A percentile compares a stretch with the other conserved stretches of the same genome.
Evolutionary conservation across 2,329 filamentous ascomycete genomes (phyloP).

Genomic region (Hypoxylon sp.): DNA sequence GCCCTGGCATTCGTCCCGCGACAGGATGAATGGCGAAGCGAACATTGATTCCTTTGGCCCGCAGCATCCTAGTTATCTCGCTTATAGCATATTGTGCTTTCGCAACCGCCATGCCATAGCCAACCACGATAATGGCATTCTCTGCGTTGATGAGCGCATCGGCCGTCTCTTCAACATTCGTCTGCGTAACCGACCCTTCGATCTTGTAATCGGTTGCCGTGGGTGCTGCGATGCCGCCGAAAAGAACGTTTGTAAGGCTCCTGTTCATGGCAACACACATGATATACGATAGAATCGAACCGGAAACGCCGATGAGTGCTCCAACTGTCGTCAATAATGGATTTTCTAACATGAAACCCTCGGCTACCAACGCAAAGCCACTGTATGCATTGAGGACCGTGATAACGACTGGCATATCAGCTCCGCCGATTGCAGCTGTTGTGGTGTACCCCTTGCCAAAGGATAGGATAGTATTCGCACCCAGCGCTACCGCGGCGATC

Average conservation of each 20-base stretch:
- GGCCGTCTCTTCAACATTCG: constrained; percentile 83
- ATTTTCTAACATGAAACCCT: constrained; percentile 93
- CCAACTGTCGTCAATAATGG: constrained; percentile 87
- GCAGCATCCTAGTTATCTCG: constrained; percentile 81
- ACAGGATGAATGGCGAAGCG: constrained; percentile 93
- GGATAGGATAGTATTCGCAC: constrained; percentile 81
- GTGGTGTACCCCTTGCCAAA: constrained; percentile 92
- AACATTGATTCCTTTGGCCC: constrained; percentile 83
- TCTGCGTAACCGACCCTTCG: constrained; percentile 83
- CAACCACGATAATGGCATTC: constrained; percentile 89
- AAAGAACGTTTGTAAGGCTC: constrained; percentile 88
- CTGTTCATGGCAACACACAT: constrained; percentile 94
- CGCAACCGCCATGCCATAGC: constrained; percentile 94
- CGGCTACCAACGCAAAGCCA: constrained; percentile 89
- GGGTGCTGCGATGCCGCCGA: constrained; percentile 81
- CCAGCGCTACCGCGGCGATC: constrained; percentile 83
- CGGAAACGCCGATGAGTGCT: constrained; percentile 88
- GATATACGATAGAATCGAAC: constrained; percentile 90
- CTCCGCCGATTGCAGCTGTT: constrained; percentile 90
- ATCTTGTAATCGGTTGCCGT: constrained; percentile 78
- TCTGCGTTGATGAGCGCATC: constrained; percentile 83
- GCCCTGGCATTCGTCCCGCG: constrained; percentile 91
- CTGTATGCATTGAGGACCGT: constrained; percentile 93
- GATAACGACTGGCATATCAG: constrained; percentile 93
- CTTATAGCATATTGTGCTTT: constrained; percentile 94